Evolutionary conservation across 208 protist genomes (phyloP), one percentile per base, ranked within the genome.

Genomic region (Herpetomonas tarakana): DNA sequence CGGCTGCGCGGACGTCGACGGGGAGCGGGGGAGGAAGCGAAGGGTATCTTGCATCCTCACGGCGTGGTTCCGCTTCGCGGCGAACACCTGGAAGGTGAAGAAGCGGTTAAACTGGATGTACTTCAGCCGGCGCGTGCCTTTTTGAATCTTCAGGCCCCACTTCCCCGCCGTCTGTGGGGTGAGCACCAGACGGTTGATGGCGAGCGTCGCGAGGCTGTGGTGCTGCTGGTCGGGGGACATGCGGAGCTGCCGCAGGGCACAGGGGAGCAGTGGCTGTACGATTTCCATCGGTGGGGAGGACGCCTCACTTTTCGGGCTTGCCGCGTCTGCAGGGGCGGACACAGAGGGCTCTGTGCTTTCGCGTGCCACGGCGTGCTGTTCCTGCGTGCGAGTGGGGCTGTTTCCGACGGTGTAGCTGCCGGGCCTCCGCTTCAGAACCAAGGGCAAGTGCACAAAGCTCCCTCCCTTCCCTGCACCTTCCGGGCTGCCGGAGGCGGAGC

Each of bases 131-230:
- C 65, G 31, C 25, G 78, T 88, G 19, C 75, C 74, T 24, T 55
- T 65, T 68, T 86, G 77, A 52, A 93, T 67, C 18, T 78, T 74
- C 41, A 93, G 50, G n/a, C 87, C 87, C 87, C 87, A 93, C 54
- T 68, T 66, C 19, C 69, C 65, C n/a, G 21, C 28, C 21, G 75
- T 79, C 51, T 46, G 44, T 21, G 69, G 65, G 6, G 61, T 79
- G 1, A 68, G 47, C 16, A 68, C 14, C 14, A 53, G 66, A 2
- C 87, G 83, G 55, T 91, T 90, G 25, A 93, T 65, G 25, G 83
- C 81, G 65, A 93, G 57, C 3, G 83, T 91, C n/a, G 85, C 56
- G 68, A 79, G 21, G 61, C 71, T 74, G 24, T 69, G 61, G 7
- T 63, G 59, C 7, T 62, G 62, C 65, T 88, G 72, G 11, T 14